phyloP scores from a whole-genome alignment of 2,329 filamentous ascomycete species.

The Rhexocercosporidium sp. region DNA sequence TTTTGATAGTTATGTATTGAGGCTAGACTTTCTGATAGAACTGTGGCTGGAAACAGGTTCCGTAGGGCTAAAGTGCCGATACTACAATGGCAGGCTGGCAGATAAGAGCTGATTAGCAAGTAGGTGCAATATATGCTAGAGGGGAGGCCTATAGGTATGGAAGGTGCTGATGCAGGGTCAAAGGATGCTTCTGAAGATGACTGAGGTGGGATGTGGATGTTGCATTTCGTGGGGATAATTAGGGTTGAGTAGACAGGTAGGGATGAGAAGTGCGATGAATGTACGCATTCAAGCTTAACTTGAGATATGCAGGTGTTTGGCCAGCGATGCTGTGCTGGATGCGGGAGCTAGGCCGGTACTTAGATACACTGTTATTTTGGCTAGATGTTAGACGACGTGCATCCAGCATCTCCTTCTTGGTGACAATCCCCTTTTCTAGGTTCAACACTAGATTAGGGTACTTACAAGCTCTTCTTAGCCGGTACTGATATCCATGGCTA shows the following conservation, averaged over 20 bases:
- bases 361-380: conserved; percentile 4
- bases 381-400: conserved; percentile 14
- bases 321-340: conserved; percentile 7
- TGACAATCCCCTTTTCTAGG: not conserved
- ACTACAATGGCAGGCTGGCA: not conserved
- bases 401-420: not conserved
- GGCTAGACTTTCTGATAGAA: not conserved
- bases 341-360: conserved; percentile 7
- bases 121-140: not conserved
- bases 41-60: not conserved
- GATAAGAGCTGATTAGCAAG: not conserved
- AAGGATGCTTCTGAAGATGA: not conserved
- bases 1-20: not conserved
- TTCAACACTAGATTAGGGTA: not conserved
- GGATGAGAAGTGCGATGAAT: not conserved
- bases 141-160: not conserved
- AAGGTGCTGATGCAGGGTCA: not conserved
- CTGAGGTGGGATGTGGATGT: conserved; percentile 6
- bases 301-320: not conserved
- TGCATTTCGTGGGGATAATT: not conserved
- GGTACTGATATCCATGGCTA: not conserved
- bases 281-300: conserved; percentile 4
- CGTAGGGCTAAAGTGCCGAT: not conserved
- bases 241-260: not conserved
- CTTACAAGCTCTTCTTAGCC: conserved; percentile 7